Conservation (phyloP, 129 eudicot species). For the Oenanthe sinensis region DNA sequence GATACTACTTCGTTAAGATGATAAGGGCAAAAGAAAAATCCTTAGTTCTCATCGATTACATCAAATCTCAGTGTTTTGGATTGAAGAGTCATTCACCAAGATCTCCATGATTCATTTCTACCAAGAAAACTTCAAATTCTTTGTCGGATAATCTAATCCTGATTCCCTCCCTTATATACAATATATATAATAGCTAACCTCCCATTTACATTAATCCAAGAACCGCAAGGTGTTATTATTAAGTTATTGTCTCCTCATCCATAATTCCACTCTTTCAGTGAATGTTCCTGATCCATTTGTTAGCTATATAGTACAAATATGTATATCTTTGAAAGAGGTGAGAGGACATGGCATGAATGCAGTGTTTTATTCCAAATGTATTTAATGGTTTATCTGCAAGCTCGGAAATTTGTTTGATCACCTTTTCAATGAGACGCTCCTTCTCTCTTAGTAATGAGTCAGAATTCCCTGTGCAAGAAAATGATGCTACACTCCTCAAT, state of each 20-base stretch:
- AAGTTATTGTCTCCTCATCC: neutral
- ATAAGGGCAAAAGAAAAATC: neutral
- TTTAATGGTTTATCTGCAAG: neutral
- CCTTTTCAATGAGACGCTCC: conserved; percentile 63
- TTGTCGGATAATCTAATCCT: neutral
- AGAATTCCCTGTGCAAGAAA: conserved; percentile 30
- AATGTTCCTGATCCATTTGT: neutral
- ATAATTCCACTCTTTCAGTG: neutral
- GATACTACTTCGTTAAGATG: neutral
- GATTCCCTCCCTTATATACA: neutral
- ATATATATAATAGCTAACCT: neutral
- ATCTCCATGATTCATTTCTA: neutral
- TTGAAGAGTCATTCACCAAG: neutral
- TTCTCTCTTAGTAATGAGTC: conserved; percentile 39
- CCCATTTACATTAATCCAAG: neutral
- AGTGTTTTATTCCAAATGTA: neutral
- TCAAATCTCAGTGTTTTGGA: neutral
- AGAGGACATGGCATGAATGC: neutral
- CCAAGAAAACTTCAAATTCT: neutral
- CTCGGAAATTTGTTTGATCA: conserved; percentile 13
- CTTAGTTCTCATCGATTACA: neutral
- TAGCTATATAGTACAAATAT: neutral
- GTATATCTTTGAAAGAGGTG: neutral
- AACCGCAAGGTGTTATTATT: no score
- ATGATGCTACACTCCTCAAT: conserved; percentile 28